Evolutionary conservation across 2,329 filamentous ascomycete genomes (phyloP).

Genomic region (Gyromitra esculenta): DNA sequence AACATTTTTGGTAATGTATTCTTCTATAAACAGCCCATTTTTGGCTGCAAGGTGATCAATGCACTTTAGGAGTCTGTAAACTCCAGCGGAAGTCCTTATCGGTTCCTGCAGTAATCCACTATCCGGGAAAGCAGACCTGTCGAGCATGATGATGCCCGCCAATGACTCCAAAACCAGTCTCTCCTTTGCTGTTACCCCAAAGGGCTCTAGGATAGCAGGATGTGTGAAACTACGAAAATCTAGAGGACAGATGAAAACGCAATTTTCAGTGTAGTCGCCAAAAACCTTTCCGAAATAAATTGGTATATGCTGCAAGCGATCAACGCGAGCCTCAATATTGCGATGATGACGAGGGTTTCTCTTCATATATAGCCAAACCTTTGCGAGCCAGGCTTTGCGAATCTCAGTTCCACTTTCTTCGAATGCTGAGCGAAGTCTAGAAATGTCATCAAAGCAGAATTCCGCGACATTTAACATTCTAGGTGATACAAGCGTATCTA

Average conservation of each 20-base stretch:
- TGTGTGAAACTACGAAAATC: constrained; percentile 4
- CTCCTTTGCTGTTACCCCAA: neutral
- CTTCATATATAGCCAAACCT: constrained; percentile 32
- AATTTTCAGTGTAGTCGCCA: neutral
- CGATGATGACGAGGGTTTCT: neutral
- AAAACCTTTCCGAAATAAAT: constrained; percentile 30
- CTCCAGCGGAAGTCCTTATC: neutral
- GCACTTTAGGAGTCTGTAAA: constrained; percentile 31
- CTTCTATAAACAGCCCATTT: constrained; percentile 5
- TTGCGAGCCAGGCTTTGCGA: constrained; percentile 22
- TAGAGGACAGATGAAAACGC: constrained; percentile 26
- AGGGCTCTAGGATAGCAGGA: constrained; percentile 27
- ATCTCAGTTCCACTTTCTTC: constrained; percentile 9
- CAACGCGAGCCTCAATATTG: neutral
- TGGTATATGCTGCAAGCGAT: constrained; percentile 13
- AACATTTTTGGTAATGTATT: constrained; percentile 8
- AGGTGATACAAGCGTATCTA: neutral
- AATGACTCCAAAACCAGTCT: constrained; percentile 11
- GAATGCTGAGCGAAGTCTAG: constrained; percentile 31
- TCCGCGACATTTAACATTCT: constrained; percentile 55
- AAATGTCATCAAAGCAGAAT: constrained; percentile 49
- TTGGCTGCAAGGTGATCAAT: constrained; percentile 25
- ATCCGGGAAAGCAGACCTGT: constrained; percentile 24
- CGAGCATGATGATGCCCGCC: constrained; percentile 21
- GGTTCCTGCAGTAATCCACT: neutral